Evolutionary conservation across 228 moss, liverwort and hornwort genomes (phyloP), one percentile per base, ranked within the genome.

Genomic region (Sphagnum magellanicum): DNA sequence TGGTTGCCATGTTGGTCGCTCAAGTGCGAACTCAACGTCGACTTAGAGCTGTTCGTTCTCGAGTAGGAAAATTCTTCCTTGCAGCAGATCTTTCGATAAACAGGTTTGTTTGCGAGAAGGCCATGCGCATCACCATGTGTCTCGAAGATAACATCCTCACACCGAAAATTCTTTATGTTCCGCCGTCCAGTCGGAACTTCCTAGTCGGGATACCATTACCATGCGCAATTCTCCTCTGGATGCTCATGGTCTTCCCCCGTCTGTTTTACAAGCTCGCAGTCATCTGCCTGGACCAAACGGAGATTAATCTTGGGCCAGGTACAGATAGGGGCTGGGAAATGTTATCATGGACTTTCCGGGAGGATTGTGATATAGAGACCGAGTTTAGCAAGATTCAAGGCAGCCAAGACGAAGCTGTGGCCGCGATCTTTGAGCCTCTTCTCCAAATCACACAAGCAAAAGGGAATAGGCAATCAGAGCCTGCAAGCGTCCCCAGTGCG

Each of bases 1-100:
- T 47, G 0, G 74, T 74, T 17, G 74, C 74, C 50, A 58, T 59
- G 59, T 6, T 69, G 74, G 64, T 70, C 6, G 48, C 51, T 3
- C 52, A 59, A 64, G 74, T 70, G 48, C 63, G 48, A 6, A 50
- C 52, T 9, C 68, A 68, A 68, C 47, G 74, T 64, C 53, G 65
- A 65, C 16, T 48, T 49, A 57, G 13, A 9, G 57, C 57, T 57
- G 57, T 57, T 9, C 32, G 32, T 32, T 32, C 32, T 57, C 13
- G 9, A 3, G 57, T 57, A 9, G 13, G 10, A 57, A 57, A 57
- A 57, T 8, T 57, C 13, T 57, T 57, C 9, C 57, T 8, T 8
- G 57, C 13, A 32, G 32, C 13, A 8, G 13, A 57, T 0, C 57
- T 57, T 57, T 9, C 13, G 57, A 13, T 57, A 9, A 57, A 57